Evolutionary conservation across 495 filamentous ascomycete genomes (phyloP).

Genomic region (Penicillium canariense): DNA sequence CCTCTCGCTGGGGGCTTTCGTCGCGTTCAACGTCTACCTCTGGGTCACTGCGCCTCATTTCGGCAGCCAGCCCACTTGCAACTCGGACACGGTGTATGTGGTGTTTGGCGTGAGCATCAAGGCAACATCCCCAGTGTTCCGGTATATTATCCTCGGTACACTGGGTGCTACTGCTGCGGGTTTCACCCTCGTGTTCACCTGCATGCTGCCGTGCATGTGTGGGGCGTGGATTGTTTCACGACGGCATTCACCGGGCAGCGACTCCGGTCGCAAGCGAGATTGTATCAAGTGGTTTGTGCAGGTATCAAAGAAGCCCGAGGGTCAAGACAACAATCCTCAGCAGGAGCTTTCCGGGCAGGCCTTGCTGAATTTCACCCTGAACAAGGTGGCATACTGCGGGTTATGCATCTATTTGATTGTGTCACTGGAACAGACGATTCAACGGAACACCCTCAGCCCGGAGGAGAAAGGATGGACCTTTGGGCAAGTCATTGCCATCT

Average conservation of each 20-base stretch:
- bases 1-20: slow-evolving; percentile 12
- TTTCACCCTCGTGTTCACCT: slow-evolving; percentile 8
- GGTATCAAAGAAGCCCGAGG: neutral
- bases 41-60: slow-evolving; percentile 19
- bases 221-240: neutral
- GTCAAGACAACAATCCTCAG: neutral
- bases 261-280: neutral
- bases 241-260: neutral
- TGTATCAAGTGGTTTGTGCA: slow-evolving; percentile 9
- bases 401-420: slow-evolving; percentile 20
- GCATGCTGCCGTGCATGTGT: slow-evolving; percentile 16
- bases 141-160: slow-evolving; percentile 17
- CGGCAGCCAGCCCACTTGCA: slow-evolving; percentile 15
- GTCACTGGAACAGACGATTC: slow-evolving; percentile 22
- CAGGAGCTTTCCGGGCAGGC: slow-evolving; percentile 6
- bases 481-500: slow-evolving; percentile 22
- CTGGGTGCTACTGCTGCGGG: slow-evolving; percentile 7
- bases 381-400: slow-evolving; percentile 13
- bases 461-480: slow-evolving; percentile 19
- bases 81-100: slow-evolving; percentile 13
- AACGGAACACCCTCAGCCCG: slow-evolving; percentile 12
- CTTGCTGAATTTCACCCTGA: slow-evolving; percentile 11
- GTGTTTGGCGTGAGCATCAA: slow-evolving; percentile 18
- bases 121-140: slow-evolving; percentile 17
- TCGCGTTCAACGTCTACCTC: slow-evolving; percentile 18